Conservation (phyloP, 2,329 filamentous ascomycete species). For the Trichoderma aggressivum region DNA sequence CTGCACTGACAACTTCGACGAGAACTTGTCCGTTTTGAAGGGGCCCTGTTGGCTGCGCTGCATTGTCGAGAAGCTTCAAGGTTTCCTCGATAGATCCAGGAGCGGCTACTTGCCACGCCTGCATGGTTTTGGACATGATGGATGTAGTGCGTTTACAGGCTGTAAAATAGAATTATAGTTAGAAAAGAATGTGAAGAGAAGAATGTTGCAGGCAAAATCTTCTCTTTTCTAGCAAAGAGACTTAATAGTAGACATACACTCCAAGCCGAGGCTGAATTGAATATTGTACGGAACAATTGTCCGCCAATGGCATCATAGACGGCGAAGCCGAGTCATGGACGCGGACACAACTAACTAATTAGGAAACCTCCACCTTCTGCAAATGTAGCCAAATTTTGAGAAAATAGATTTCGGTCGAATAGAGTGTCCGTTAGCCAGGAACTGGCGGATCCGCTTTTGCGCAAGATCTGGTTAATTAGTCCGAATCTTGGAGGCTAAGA, state of each 20-base stretch:
- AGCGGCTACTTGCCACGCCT: slow-evolving; percentile 28
- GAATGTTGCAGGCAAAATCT: not conserved
- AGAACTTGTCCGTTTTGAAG: slow-evolving; percentile 36
- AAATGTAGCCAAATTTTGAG: not conserved
- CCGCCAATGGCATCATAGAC: not conserved
- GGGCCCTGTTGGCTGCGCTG: not conserved
- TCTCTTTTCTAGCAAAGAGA: not conserved
- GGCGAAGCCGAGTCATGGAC: not conserved
- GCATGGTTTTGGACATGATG: slow-evolving; percentile 27
- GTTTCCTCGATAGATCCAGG: slow-evolving; percentile 27
- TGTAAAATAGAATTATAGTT: not conserved
- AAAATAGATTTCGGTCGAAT: not conserved
- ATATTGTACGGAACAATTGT: not conserved
- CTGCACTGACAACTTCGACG: slow-evolving; percentile 41
- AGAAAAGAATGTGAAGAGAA: not conserved
- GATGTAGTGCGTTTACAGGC: not conserved
- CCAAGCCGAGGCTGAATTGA: not conserved
- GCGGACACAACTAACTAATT: not conserved
- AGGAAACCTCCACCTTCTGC: slow-evolving; percentile 5
- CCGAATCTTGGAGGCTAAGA: not conserved
- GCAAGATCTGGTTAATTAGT: not conserved
- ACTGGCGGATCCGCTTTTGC: not conserved
- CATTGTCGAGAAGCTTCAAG: slow-evolving; percentile 25
- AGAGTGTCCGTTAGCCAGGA: not conserved
- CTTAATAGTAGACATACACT: not conserved